phyloP scores from a whole-genome alignment of 768 basidiomycete species.

The Hygrophorus russula region DNA sequence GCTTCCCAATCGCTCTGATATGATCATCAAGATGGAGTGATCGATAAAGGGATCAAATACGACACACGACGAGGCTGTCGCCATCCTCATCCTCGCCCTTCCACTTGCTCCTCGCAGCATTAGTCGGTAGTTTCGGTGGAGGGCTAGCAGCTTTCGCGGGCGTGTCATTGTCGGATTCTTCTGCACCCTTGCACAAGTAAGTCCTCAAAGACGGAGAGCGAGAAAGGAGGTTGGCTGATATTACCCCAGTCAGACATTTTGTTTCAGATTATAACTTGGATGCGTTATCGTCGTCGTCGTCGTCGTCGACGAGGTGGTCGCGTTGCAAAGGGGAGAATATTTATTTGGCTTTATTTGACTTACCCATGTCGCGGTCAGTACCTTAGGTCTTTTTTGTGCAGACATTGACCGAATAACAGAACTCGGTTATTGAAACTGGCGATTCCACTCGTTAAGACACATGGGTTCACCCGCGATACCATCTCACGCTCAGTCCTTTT shows the following conservation, averaged over 20 bases:
- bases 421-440: conserved; percentile 46
- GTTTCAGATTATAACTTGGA: background rate
- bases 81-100: conserved; percentile 89
- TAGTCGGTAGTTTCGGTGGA: conserved; percentile 13
- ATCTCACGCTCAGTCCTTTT: conserved; percentile 53
- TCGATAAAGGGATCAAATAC: background rate
- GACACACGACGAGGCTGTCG: conserved; percentile 62
- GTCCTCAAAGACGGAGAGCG: background rate
- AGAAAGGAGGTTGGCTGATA: background rate
- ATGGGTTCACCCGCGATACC: conserved; percentile 69
- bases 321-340: background rate
- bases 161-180: conserved; percentile 30
- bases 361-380: conserved; percentile 8
- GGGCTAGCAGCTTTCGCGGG: conserved; percentile 15
- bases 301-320: too few species aligned
- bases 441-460: conserved; percentile 46
- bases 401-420: conserved; percentile 10
- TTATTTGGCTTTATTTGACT: background rate
- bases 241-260: conserved; percentile 33
- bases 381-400: background rate
- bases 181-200: conserved; percentile 9
- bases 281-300: background rate
- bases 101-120: conserved; percentile 42
- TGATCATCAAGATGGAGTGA: conserved; percentile 5
- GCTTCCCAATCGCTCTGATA: conserved; percentile 91